phyloP scores from a whole-genome alignment of 495 filamentous ascomycete genomes.

The Chaetomidium leptoderma region DNA sequence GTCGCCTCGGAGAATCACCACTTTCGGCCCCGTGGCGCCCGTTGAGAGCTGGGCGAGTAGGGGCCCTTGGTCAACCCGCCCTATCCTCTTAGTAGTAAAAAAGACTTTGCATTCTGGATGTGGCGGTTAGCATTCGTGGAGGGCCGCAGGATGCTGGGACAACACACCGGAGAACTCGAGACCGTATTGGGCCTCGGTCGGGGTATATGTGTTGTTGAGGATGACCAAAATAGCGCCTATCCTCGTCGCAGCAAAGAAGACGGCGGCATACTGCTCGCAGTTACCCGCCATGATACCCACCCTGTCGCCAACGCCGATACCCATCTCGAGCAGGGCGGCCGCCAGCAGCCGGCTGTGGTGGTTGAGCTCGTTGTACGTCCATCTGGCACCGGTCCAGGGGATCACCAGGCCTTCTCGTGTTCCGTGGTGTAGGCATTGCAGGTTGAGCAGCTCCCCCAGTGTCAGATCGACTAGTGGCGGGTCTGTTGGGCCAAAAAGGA shows the following conservation, averaged over 20 bases:
- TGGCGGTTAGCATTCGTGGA: background rate
- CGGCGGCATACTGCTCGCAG: slow-evolving; percentile 63
- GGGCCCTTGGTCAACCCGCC: slow-evolving; percentile 50
- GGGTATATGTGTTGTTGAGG: slow-evolving; percentile 68
- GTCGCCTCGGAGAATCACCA: slow-evolving; percentile 54
- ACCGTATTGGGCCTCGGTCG: slow-evolving; percentile 57
- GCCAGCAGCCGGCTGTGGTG: slow-evolving; percentile 57
- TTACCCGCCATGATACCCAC: slow-evolving; percentile 69
- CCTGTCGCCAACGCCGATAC: slow-evolving; percentile 59
- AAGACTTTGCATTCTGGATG: slow-evolving; percentile 53
- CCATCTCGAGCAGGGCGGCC: slow-evolving; percentile 53
- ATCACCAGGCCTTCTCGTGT: slow-evolving; percentile 59
- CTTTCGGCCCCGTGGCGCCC: slow-evolving; percentile 36
- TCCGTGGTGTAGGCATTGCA: slow-evolving; percentile 58
- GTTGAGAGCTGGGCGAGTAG: slow-evolving; percentile 49
- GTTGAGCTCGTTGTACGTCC: slow-evolving; percentile 62
- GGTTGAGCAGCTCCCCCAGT: slow-evolving; percentile 56
- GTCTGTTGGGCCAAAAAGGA: slow-evolving; percentile 57
- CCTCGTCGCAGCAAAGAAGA: slow-evolving; percentile 63
- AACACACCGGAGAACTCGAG: slow-evolving; percentile 57
- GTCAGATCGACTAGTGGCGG: slow-evolving; percentile 58
- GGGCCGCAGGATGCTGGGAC: background rate
- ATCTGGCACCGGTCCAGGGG: slow-evolving; percentile 61
- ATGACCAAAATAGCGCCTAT: slow-evolving; percentile 67
- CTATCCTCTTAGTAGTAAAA: slow-evolving; percentile 61